Evolutionary conservation across 1,139 yeast genomes (phyloP).

Genomic region (Suhomyces maxii): DNA sequence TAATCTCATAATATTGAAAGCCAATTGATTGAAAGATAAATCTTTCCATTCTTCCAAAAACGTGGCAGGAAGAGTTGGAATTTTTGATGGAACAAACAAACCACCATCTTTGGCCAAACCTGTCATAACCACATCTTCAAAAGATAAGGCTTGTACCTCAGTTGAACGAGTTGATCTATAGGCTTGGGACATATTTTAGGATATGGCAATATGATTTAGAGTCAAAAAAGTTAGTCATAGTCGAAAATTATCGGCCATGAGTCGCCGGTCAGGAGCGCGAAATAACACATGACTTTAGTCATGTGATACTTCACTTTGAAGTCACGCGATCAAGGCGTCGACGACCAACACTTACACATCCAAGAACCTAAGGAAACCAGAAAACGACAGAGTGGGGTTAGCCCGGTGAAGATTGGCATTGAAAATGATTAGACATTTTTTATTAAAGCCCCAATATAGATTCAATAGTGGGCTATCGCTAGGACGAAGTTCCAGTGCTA

Average conservation of each 20-base stretch:
- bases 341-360: not conserved
- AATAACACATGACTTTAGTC: slow-evolving; percentile 1
- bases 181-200: slow-evolving; percentile 32
- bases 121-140: slow-evolving; percentile 90
- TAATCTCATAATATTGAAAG: slow-evolving; percentile 78
- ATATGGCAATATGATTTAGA: not conserved
- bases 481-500: not conserved
- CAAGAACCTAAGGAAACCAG: not conserved
- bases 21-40: slow-evolving; percentile 78
- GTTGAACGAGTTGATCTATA: slow-evolving; percentile 89
- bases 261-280: slow-evolving; percentile 4
- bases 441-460: slow-evolving; percentile 8
- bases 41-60: slow-evolving; percentile 70
- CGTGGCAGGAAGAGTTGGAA: slow-evolving; percentile 66
- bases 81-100: slow-evolving; percentile 79
- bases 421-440: slow-evolving; percentile 11
- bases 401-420: not conserved
- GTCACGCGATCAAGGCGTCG: slow-evolving; percentile 1
- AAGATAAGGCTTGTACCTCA: slow-evolving; percentile 55
- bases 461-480: slow-evolving; percentile 4
- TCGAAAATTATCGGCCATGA: slow-evolving; percentile 5
- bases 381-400: not conserved
- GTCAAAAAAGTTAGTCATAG: slow-evolving; percentile 5
- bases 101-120: slow-evolving; percentile 98
- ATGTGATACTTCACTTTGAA: not conserved